phyloP scores from a whole-genome alignment of 805 yeast genomes.

The Debaryomyces castellii region DNA sequence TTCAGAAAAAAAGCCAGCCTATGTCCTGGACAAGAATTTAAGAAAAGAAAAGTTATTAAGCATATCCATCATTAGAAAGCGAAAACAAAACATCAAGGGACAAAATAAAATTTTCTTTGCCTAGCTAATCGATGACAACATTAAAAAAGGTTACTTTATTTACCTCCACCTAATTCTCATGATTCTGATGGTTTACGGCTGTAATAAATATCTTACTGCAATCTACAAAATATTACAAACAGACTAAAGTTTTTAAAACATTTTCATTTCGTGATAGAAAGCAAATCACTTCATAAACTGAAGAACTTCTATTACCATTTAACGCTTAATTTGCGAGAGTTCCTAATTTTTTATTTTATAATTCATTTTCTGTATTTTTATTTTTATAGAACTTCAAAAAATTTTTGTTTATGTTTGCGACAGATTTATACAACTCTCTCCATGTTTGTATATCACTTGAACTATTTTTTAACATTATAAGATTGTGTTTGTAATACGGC shows the following conservation, averaged over 20 bases:
- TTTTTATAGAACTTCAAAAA: background rate
- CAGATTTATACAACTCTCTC: background rate
- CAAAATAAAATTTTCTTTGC: slow-evolving; percentile 1
- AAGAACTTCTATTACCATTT: background rate
- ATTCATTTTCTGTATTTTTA: background rate
- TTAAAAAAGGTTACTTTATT: too few relatives aligned
- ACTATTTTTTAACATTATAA: too few relatives aligned
- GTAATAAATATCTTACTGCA: too few relatives aligned
- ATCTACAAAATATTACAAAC: background rate
- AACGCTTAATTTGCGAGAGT: background rate
- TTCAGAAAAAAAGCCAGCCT: slow-evolving; percentile 36
- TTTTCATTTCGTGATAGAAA: background rate
- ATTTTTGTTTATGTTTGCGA: background rate
- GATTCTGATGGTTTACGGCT: too few relatives aligned
- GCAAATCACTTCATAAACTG: background rate
- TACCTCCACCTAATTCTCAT: too few relatives aligned
- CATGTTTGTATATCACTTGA: too few relatives aligned
- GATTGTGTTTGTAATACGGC: too few relatives aligned
- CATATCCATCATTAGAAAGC: slow-evolving; percentile 28
- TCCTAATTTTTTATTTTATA: background rate
- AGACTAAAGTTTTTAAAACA: too few relatives aligned
- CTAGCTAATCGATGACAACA: background rate
- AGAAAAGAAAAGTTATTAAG: slow-evolving; percentile 33
- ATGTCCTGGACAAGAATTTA: slow-evolving; percentile 34
- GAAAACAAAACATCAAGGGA: slow-evolving; percentile 10